These are phyloP conservation scores for Pyricularia pennisetigena DNA, from an alignment of 2,329 filamentous ascomycete species.

Conservation along the genomic window DNA sequence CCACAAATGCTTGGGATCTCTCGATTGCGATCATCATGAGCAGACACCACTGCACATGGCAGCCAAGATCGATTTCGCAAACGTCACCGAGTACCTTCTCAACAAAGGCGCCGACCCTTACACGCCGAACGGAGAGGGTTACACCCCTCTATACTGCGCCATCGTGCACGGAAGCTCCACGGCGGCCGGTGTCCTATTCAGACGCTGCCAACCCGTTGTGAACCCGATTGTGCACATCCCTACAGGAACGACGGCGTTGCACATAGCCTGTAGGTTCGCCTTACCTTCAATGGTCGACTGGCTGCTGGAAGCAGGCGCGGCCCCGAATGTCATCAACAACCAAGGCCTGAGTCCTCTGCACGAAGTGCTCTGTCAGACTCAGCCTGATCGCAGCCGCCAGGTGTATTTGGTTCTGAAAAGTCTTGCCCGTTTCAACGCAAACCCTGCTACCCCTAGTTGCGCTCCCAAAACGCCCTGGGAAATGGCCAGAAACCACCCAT, in stretches of 20 bases:
- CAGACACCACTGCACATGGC: conserved; percentile 4
- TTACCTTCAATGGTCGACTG: neutral
- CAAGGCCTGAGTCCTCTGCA: neutral
- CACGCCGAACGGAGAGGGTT: neutral
- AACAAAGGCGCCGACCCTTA: neutral
- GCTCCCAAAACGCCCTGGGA: neutral
- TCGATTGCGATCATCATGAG: neutral
- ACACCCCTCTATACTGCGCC: conserved; percentile 2
- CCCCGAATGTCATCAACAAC: neutral
- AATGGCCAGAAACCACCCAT: neutral
- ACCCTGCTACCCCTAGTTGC: neutral
- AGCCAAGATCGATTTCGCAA: neutral
- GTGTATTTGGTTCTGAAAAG: neutral
- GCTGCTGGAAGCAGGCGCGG: neutral
- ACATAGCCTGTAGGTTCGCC: conserved; percentile 2
- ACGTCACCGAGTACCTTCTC: neutral
- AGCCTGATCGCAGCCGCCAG: neutral
- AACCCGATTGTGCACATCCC: conserved; percentile 1
- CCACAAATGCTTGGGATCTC: conserved; percentile 2
- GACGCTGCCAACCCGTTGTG: neutral
- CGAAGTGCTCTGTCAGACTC: neutral
- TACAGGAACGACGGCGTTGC: neutral
- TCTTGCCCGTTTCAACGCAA: neutral
- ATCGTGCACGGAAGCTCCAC: neutral
- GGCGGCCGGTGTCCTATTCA: neutral